A percentile compares a stretch with the other conserved stretches of the same genome.
Conservation (phyloP, 148 eudicot species). For the Euryodendron excelsum region DNA sequence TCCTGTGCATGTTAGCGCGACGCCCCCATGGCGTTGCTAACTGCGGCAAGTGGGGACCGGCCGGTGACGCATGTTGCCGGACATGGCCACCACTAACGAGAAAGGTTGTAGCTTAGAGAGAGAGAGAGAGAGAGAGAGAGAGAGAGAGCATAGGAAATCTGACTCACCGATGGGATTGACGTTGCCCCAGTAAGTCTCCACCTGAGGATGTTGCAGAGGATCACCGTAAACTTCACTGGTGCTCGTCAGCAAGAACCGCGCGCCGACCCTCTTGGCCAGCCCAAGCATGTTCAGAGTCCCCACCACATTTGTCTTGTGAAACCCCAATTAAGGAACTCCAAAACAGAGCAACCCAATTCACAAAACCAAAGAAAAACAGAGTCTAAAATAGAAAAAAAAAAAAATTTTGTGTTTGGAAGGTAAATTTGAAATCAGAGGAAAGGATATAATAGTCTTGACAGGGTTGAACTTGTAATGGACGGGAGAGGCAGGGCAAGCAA, state of each 20-base stretch:
- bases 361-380: neutral
- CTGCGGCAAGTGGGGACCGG: neutral
- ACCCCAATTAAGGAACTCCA: neutral
- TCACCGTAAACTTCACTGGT: slow-evolving; percentile 99
- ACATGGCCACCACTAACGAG: neutral
- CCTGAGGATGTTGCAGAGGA: slow-evolving; percentile 93
- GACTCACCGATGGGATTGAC: slow-evolving; percentile 89
- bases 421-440: slow-evolving; percentile 2
- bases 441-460: slow-evolving; percentile 98
- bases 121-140: slow-evolving; percentile 2
- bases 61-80: neutral
- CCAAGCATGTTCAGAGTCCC: slow-evolving; percentile 97
- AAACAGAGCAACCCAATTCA: neutral
- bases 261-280: slow-evolving; percentile 92
- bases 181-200: slow-evolving; percentile 97
- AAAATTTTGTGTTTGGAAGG: neutral
- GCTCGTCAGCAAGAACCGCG: slow-evolving; percentile 88
- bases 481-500: slow-evolving; percentile 98
- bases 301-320: slow-evolving; percentile 97
- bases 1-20: neutral
- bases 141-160: too few relatives aligned
- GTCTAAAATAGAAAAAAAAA: neutral
- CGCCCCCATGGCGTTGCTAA: neutral
- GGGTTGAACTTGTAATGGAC: slow-evolving; percentile 97
- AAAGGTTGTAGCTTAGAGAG: neutral